Base-by-base conservation (phyloP, 1,139 yeast species). In the Zygosaccharomyces sapae region DNA sequence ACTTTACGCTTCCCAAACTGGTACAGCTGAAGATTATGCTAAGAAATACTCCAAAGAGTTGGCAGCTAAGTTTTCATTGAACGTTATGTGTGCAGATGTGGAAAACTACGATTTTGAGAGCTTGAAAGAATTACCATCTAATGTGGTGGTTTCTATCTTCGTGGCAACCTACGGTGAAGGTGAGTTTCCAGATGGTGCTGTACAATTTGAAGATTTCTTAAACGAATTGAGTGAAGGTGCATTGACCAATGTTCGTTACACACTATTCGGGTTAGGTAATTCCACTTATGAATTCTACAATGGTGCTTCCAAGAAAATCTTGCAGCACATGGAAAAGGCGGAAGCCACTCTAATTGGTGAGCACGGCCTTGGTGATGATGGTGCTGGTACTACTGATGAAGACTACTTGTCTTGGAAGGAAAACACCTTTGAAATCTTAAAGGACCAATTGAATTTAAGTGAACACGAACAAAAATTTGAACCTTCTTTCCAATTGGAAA, bases 11-110 rank as follows among this genome's bases (percentile, higher is more conserved):
- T 90, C 98, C 4, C 99, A 92, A 70, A 94, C 99, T 10, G 99
- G 99, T 56, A 92, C 99, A n/a, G 96, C 97, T 43, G 98, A 92
- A 70, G 98, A 92, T 66, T 92, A 89, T 61, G 95, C 97, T 18
- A 79, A 86, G 57, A 86, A 94, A 66, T 81, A 89, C 58, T 80
- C 96, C 42, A 89, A 89, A 66, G 98, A 92, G 66, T 80, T 92
- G 58, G 79, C 83, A 56, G 75, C 95, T 24, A 78, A 85, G 65
- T 90, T 85, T 65, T 49, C 55, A 9, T 75, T 92, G 59, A 81
- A 82, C 56, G 80, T 94, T 6, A 82, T 94, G 85, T 80, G 85
- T 49, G 95, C 86, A 7, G 97, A 90, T 67, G 76, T 89, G 50
- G 95, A 90, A 45, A 94, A 87, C 63, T 83, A 80, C 59, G 97